A percentile compares a stretch with the other conserved stretches of the same genome.
These are phyloP conservation scores for Zygosaccharomyces bailii DNA, from an alignment of 805 yeast genomes.

Conservation along the genomic window DNA sequence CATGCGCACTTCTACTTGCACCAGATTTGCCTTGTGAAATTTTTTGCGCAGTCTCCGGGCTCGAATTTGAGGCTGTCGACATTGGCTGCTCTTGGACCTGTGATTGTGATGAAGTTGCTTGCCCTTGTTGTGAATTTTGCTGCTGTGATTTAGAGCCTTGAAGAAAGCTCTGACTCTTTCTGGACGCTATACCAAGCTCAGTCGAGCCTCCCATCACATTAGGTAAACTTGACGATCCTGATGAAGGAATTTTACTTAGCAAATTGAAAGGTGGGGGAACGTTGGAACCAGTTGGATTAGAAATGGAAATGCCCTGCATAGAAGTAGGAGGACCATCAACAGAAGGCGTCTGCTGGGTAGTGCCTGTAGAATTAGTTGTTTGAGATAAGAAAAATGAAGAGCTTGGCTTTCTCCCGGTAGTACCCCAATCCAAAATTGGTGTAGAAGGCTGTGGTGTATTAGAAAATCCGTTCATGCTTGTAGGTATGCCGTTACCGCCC, in stretches of 20 bases:
- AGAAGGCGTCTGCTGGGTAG: conserved; percentile 8
- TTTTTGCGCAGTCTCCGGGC: conserved; percentile 22
- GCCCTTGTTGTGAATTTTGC: conserved; percentile 15
- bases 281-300: conserved; percentile 17
- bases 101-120: conserved; percentile 16
- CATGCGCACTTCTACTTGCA: conserved; percentile 18
- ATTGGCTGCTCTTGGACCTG: conserved; percentile 12
- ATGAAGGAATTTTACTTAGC: conserved; percentile 16
- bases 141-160: conserved; percentile 24
- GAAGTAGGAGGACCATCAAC: conserved; percentile 14
- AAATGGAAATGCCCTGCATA: conserved; percentile 13
- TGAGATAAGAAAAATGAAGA: conserved; percentile 26
- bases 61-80: conserved; percentile 11
- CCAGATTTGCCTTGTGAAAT: conserved; percentile 17
- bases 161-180: conserved; percentile 11
- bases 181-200: conserved; percentile 12
- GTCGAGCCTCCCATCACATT: conserved; percentile 11
- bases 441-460: conserved; percentile 31
- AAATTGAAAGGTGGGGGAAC: conserved; percentile 37
- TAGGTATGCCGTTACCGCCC: conserved; percentile 34
- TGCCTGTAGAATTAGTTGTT: conserved; percentile 9
- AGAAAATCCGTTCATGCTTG: conserved; percentile 31
- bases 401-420: conserved; percentile 26
- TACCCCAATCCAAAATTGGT: conserved; percentile 34
- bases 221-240: conserved; percentile 27